Conservation (phyloP, 148 eudicot species). For the Mesembryanthemum crystallinum region DNA sequence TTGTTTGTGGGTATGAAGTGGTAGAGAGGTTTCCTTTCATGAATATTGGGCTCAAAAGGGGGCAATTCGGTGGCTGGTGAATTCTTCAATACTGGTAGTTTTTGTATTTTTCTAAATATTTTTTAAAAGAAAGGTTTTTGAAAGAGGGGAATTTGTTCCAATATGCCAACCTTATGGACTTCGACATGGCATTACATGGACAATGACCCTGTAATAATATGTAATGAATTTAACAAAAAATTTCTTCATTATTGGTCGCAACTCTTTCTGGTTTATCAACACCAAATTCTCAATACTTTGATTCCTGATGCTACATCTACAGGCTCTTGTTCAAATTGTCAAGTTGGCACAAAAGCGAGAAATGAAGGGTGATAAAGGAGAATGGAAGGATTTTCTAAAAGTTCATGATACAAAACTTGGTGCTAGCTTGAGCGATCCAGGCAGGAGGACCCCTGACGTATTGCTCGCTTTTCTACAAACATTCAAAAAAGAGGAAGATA, state of each 20-base stretch:
- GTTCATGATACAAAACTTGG: constrained; percentile 65
- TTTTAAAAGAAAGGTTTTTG: too few species aligned
- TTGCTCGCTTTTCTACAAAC: constrained; percentile 67
- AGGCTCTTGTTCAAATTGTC: constrained; percentile 74
- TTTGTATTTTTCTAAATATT: too few species aligned
- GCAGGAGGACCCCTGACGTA: constrained; percentile 45
- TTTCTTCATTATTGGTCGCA: too few species aligned
- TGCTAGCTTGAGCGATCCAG: constrained; percentile 75
- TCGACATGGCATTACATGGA: too few species aligned
- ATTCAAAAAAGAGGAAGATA: constrained; percentile 54
- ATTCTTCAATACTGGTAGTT: background rate
- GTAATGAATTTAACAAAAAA: too few species aligned
- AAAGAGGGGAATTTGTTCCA: too few species aligned
- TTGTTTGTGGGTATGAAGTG: background rate
- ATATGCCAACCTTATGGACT: too few species aligned
- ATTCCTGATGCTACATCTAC: background rate
- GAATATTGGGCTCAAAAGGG: too few species aligned
- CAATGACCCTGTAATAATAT: too few species aligned
- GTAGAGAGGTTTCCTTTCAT: background rate
- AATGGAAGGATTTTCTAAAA: constrained; percentile 78
- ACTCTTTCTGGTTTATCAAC: background rate
- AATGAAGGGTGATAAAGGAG: constrained; percentile 74
- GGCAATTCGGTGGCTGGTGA: background rate
- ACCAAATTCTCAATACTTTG: background rate
- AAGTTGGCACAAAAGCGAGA: constrained; percentile 67